phyloP scores from a whole-genome alignment of 495 filamentous ascomycete genomes.

The Viridothelium virens region DNA sequence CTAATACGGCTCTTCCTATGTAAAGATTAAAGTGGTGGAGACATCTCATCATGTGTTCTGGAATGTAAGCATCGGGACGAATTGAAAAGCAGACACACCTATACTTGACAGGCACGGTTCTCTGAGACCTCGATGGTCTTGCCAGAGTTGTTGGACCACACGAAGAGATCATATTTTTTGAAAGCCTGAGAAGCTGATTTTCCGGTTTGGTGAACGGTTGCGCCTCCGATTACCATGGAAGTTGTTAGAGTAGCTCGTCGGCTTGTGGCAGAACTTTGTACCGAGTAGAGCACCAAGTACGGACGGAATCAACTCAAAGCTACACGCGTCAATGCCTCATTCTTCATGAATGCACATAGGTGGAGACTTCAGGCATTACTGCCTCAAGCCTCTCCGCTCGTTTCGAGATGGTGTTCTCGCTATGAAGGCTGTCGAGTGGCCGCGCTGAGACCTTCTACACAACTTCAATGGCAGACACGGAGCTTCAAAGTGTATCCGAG shows the following conservation, averaged over 20 bases:
- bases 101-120: background rate
- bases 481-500: constrained; percentile 24
- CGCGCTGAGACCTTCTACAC: background rate
- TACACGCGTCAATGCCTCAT: background rate
- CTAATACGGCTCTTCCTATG: constrained; percentile 12
- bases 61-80: background rate
- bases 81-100: background rate
- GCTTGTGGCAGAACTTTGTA: background rate
- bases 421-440: background rate
- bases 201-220: no score
- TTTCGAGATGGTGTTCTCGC: background rate
- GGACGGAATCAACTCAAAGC: background rate
- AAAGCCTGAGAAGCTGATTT: no score
- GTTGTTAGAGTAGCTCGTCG: no score
- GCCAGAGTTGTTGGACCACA: background rate
- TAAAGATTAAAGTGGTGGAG: constrained; percentile 1
- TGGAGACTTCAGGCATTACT: background rate
- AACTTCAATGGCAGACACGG: background rate
- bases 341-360: background rate
- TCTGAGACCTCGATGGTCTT: background rate
- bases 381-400: background rate
- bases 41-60: constrained; percentile 8
- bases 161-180: no score
- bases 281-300: background rate
- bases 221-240: no score